A percentile compares a stretch with the other conserved stretches of the same genome.
These are phyloP conservation scores for Phytopythium sindhum DNA, from an alignment of 352 stramenopile genomes.

Conservation along the genomic window DNA sequence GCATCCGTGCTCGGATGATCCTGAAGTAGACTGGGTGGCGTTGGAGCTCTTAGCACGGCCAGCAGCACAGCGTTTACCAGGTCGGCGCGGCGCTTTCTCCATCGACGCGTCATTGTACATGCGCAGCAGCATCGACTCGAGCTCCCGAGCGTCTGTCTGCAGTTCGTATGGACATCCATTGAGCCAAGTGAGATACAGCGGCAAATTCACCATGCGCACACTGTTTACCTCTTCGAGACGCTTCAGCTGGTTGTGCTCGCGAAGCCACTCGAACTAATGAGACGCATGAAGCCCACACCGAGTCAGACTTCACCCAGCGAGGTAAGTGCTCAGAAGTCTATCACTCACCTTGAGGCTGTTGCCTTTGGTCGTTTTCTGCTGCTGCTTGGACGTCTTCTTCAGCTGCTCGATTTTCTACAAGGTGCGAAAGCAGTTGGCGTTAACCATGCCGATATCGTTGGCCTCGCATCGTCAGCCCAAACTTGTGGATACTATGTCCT, in stretches of 20 bases:
- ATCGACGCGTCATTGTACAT: conserved; percentile 62
- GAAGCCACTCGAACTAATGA: conserved; percentile 61
- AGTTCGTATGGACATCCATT: background rate
- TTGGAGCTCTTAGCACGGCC: background rate
- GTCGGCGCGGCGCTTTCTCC: conserved; percentile 17
- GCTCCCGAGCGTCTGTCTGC: conserved; percentile 33
- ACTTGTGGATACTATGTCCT: background rate
- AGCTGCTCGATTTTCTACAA: conserved; percentile 59
- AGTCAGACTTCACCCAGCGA: background rate
- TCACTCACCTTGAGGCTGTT: conserved; percentile 53
- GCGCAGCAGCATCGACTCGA: conserved; percentile 57
- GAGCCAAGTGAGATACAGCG: background rate
- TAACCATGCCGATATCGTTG: background rate
- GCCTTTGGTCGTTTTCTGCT: conserved; percentile 49
- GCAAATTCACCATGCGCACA: background rate
- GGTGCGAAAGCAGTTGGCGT: too few species aligned
- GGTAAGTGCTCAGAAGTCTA: background rate
- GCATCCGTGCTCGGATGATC: conserved; percentile 7
- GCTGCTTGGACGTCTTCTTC: conserved; percentile 56
- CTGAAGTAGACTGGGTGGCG: background rate
- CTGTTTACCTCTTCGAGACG: conserved; percentile 52
- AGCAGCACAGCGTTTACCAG: background rate
- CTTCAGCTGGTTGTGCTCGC: conserved; percentile 58
- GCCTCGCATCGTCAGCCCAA: background rate
- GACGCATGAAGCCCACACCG: background rate